Evolutionary conservation across 345 rosid species (phyloP).

Genomic region (Citrus mangshanensis): DNA sequence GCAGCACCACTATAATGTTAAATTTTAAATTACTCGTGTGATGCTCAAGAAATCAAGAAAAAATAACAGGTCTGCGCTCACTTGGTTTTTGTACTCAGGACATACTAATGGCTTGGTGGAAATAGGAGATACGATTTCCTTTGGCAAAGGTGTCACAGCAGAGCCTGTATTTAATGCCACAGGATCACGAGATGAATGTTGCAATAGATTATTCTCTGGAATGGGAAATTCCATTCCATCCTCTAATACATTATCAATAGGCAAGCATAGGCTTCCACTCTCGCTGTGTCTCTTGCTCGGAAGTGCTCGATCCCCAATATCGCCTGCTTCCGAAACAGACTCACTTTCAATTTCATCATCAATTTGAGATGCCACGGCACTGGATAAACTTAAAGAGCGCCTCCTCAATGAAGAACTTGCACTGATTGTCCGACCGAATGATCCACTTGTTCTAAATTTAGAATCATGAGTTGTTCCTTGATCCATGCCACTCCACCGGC

Average conservation of each 20-base stretch:
- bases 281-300: constrained; percentile 41
- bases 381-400: constrained; percentile 43
- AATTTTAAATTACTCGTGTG: not conserved
- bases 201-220: constrained; percentile 26
- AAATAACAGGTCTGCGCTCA: constrained; percentile 13
- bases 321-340: constrained; percentile 86
- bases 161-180: constrained; percentile 24
- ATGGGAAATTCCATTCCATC: constrained; percentile 27
- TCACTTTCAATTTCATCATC: constrained; percentile 54
- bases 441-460: constrained; percentile 25
- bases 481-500: constrained; percentile 46
- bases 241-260: constrained; percentile 40
- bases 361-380: constrained; percentile 19
- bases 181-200: constrained; percentile 25
- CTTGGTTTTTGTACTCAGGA: constrained; percentile 32
- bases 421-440: constrained; percentile 45
- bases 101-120: constrained; percentile 39
- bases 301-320: constrained; percentile 78
- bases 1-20: not conserved
- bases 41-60: not conserved
- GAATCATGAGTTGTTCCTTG: not conserved
- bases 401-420: constrained; percentile 46
- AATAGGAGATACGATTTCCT: constrained; percentile 42
- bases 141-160: constrained; percentile 33
- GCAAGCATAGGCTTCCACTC: constrained; percentile 40